Conservation (phyloP, 164 flowering plant genomes). For the Dillenia turbinata region DNA sequence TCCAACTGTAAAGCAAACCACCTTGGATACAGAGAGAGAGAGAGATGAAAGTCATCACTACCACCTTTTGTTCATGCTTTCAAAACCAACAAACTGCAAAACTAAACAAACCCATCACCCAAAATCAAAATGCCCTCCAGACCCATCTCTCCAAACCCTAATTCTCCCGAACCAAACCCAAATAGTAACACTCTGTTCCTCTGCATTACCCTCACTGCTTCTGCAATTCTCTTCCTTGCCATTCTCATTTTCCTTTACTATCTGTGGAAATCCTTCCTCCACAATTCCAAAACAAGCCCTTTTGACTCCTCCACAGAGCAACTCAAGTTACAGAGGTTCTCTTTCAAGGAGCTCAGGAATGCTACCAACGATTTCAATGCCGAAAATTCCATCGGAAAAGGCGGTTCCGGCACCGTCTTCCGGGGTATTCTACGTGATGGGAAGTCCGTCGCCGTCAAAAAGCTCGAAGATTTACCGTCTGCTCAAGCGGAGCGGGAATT, state of each 20-base stretch:
- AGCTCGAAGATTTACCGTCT: slow-evolving; percentile 40
- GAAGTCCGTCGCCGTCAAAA: slow-evolving; percentile 72
- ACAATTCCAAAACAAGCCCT: slow-evolving; percentile 64
- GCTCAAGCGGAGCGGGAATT: slow-evolving; percentile 69
- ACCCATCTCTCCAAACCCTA: slow-evolving; percentile 27
- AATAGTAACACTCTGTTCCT: slow-evolving; percentile 47
- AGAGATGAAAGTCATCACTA: slow-evolving; percentile 1
- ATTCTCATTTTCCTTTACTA: slow-evolving; percentile 51
- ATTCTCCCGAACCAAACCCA: slow-evolving; percentile 10
- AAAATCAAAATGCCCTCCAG: slow-evolving; percentile 68
- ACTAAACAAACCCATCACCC: background rate
- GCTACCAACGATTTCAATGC: slow-evolving; percentile 61
- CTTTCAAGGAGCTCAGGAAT: slow-evolving; percentile 65
- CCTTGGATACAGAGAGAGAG: slow-evolving; percentile 2
- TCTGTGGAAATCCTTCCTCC: slow-evolving; percentile 44
- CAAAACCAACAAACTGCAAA: background rate
- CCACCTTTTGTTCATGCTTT: background rate
- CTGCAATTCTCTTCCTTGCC: slow-evolving; percentile 44
- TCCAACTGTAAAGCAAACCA: slow-evolving; percentile 44
- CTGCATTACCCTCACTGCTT: slow-evolving; percentile 46
- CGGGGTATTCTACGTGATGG: slow-evolving; percentile 69
- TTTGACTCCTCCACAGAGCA: slow-evolving; percentile 48
- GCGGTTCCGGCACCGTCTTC: slow-evolving; percentile 83
- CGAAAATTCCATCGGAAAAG: slow-evolving; percentile 67
- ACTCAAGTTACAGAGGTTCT: slow-evolving; percentile 53